phyloP scores from a whole-genome alignment of 805 yeast genomes.

The Metschnikowia lochheadii region DNA sequence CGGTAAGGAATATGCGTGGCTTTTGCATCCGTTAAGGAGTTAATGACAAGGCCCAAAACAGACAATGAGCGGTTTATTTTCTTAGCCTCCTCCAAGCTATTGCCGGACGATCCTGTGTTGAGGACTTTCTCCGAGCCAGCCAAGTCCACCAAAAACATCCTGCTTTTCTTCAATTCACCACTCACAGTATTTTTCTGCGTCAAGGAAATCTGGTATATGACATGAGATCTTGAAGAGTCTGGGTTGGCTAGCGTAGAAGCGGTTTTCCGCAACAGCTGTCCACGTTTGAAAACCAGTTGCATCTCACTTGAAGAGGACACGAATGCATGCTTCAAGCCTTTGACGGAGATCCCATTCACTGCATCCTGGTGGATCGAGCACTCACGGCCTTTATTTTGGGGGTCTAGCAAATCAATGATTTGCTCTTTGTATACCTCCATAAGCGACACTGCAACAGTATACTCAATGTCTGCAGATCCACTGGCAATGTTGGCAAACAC shows the following conservation, averaged over 20 bases:
- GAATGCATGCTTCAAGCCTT: constrained; percentile 60
- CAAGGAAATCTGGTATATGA: constrained; percentile 66
- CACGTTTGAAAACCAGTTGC: constrained; percentile 52
- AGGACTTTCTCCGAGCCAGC: constrained; percentile 85
- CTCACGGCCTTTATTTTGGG: constrained; percentile 22
- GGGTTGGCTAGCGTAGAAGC: constrained; percentile 66
- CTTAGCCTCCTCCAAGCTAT: constrained; percentile 75
- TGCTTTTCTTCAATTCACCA: constrained; percentile 60
- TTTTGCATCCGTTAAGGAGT: constrained; percentile 67
- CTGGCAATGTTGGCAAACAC: constrained; percentile 53
- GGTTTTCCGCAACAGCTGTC: constrained; percentile 51
- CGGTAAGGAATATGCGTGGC: constrained; percentile 68
- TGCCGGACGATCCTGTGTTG: constrained; percentile 74
- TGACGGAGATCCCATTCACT: constrained; percentile 61
- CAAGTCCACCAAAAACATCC: constrained; percentile 71
- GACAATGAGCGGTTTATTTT: constrained; percentile 77
- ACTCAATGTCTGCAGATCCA: constrained; percentile 51
- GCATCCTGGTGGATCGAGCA: constrained; percentile 62
- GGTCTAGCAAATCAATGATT: constrained; percentile 60
- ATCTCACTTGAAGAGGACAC: constrained; percentile 60
- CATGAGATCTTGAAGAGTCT: constrained; percentile 76
- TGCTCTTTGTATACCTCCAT: constrained; percentile 82
- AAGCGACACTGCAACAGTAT: constrained; percentile 63
- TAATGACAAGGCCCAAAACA: constrained; percentile 75
- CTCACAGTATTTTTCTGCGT: constrained; percentile 53